Percentiles rank a stretch among this genome's conserved stretches.
These are phyloP conservation scores for Alisma plantagoaquatica DNA, from an alignment of 106 monocot species.

Conservation along the genomic window DNA sequence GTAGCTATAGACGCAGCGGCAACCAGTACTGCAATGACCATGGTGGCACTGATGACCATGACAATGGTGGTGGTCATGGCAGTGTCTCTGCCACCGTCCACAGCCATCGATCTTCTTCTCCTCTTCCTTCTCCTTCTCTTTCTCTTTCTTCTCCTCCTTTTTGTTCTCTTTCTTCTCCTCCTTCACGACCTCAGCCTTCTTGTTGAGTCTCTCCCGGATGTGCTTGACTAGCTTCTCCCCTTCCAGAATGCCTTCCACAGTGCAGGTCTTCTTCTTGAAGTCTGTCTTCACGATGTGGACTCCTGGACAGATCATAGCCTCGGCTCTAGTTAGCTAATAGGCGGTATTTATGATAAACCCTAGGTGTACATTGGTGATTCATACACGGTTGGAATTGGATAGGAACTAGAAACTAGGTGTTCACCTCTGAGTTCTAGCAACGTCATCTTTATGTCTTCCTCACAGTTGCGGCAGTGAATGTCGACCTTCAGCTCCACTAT, in stretches of 20 bases:
- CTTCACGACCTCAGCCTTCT: slow-evolving; percentile 36
- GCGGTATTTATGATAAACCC: too few relatives aligned
- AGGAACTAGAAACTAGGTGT: too few relatives aligned
- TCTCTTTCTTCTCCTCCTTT: slow-evolving; percentile 5
- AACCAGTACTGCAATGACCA: too few relatives aligned
- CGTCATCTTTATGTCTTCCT: slow-evolving; percentile 30
- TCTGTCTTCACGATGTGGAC: slow-evolving; percentile 38
- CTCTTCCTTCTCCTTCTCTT: slow-evolving; percentile 4
- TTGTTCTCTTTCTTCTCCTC: slow-evolving; percentile 10
- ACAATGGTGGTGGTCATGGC: neutral
- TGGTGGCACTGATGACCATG: neutral
- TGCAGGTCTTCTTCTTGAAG: slow-evolving; percentile 26
- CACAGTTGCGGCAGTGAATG: slow-evolving; percentile 67
- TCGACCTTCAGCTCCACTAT: slow-evolving; percentile 51
- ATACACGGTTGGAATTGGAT: too few relatives aligned
- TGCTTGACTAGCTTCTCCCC: slow-evolving; percentile 33
- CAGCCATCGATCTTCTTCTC: neutral
- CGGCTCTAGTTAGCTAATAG: too few relatives aligned
- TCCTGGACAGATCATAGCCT: slow-evolving; percentile 16
- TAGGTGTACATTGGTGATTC: too few relatives aligned
- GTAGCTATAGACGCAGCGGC: slow-evolving; percentile 13
- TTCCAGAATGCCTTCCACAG: slow-evolving; percentile 33
- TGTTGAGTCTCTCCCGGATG: slow-evolving; percentile 25
- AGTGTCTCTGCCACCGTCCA: neutral
- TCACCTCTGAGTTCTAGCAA: slow-evolving; percentile 66